A percentile compares a stretch with the other conserved stretches of the same genome.
phyloP scores from a whole-genome alignment of 495 filamentous ascomycete genomes.

The Amorphotheca resinae region DNA sequence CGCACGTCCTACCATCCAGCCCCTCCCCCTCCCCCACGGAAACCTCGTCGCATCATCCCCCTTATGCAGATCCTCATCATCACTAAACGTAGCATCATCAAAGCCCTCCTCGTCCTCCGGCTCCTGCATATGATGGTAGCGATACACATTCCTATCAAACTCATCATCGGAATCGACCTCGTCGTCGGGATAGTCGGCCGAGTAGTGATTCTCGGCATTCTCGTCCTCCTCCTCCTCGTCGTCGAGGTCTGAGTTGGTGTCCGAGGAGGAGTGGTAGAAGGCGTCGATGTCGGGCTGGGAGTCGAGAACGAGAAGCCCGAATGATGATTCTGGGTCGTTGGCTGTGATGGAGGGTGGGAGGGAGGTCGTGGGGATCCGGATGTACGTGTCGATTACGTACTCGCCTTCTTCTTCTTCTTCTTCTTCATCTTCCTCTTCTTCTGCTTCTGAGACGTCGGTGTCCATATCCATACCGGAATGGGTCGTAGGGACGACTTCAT shows the following conservation, averaged over 20 bases:
- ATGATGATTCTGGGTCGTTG: too few relatives aligned
- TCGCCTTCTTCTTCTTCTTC: slow-evolving; percentile 33
- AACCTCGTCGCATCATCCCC: slow-evolving; percentile 13
- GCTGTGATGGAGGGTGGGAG: too few relatives aligned
- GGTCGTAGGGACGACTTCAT: slow-evolving; percentile 22
- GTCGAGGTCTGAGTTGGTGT: slow-evolving; percentile 32
- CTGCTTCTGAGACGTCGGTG: neutral
- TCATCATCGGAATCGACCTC: slow-evolving; percentile 43
- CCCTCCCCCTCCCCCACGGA: too few relatives aligned
- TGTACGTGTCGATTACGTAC: slow-evolving; percentile 41
- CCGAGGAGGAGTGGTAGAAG: slow-evolving; percentile 33
- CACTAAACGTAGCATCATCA: slow-evolving; percentile 5
- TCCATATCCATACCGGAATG: too few relatives aligned
- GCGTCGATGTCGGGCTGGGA: slow-evolving; percentile 37
- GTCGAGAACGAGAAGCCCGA: slow-evolving; percentile 38
- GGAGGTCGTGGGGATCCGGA: slow-evolving; percentile 39
- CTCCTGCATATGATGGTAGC: slow-evolving; percentile 33
- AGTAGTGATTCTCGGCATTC: slow-evolving; percentile 43
- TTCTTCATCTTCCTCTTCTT: slow-evolving; percentile 17
- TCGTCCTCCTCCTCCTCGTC: slow-evolving; percentile 43
- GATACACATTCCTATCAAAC: slow-evolving; percentile 31
- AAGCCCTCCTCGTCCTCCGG: slow-evolving; percentile 21
- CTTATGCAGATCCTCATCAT: slow-evolving; percentile 5
- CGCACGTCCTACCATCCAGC: too few relatives aligned
- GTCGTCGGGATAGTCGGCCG: slow-evolving; percentile 43